Percentiles rank a stretch among this genome's conserved stretches.
Conservation (phyloP, 495 filamentous ascomycete genomes). For the Astrothelium macrocarpum region DNA sequence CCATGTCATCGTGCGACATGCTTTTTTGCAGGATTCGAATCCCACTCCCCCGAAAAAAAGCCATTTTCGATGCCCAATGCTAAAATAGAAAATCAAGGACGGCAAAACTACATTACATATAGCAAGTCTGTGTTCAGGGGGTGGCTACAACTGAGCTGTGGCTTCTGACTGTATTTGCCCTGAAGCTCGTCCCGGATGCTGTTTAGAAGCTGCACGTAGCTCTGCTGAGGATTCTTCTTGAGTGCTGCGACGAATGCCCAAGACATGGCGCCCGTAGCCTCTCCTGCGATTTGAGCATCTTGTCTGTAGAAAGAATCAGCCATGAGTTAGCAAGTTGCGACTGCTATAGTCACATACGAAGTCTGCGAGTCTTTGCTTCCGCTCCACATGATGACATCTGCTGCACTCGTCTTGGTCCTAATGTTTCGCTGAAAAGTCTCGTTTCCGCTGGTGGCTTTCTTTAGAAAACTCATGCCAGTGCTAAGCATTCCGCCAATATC, state of each 20-base stretch:
- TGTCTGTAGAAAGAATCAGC: constrained; percentile 36
- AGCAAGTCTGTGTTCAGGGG: constrained; percentile 48
- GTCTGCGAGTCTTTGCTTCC: constrained; percentile 96
- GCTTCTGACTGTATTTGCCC: constrained; percentile 87
- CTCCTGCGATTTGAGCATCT: constrained; percentile 57
- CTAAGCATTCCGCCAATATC: constrained; percentile 76
- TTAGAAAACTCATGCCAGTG: constrained; percentile 78
- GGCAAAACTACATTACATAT: constrained; percentile 30
- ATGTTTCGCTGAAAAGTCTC: constrained; percentile 68
- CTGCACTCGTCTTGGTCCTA: constrained; percentile 85
- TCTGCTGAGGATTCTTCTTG: constrained; percentile 96
- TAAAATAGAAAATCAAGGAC: constrained; percentile 4
- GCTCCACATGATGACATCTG: constrained; percentile 96
- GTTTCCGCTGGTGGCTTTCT: constrained; percentile 81
- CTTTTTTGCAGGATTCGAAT: background rate
- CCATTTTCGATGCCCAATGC: background rate
- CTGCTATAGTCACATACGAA: constrained; percentile 49
- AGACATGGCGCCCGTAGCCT: constrained; percentile 96
- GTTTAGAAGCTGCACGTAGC: constrained; percentile 90
- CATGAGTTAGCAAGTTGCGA: background rate
- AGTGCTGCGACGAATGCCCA: constrained; percentile 92
- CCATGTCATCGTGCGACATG: constrained; percentile 1
- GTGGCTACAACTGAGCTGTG: constrained; percentile 93
- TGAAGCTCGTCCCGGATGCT: constrained; percentile 88
- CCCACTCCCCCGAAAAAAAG: background rate